Conservation (phyloP, 306 rosid genomes). For the Corylus avellana region DNA sequence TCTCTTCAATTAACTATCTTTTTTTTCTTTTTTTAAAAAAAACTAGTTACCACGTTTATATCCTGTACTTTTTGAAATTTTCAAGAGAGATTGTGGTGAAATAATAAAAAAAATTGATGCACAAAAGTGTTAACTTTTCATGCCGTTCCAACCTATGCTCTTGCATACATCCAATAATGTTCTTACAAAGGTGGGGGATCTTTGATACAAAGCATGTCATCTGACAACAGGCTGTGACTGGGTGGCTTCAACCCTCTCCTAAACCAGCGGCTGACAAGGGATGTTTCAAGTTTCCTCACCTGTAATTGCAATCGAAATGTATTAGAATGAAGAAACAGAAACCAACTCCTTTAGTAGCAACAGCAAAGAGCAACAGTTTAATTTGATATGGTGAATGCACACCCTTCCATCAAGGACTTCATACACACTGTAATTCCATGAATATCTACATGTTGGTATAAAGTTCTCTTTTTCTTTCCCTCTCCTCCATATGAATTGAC, state of each 20-base stretch:
- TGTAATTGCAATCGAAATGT: constrained; percentile 30
- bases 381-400: background rate
- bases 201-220: constrained; percentile 50
- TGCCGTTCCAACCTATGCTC: background rate
- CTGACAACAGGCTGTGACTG: constrained; percentile 64
- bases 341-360: background rate
- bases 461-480: background rate
- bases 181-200: constrained; percentile 38
- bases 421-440: background rate
- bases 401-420: background rate
- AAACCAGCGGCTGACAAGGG: constrained; percentile 68
- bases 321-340: background rate
- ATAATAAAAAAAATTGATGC: background rate
- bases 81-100: background rate
- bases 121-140: background rate
- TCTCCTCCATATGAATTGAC: background rate
- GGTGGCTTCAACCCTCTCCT: constrained; percentile 70
- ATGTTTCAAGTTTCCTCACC: constrained; percentile 79
- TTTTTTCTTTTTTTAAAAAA: too few species aligned
- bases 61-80: background rate
- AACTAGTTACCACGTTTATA: background rate
- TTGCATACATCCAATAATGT: background rate
- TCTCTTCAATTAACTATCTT: too few species aligned
- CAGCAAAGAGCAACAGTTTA: background rate
- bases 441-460: background rate